Conservation (phyloP, 2,329 filamentous ascomycete genomes). For the Pyrenochaeta sp. region DNA sequence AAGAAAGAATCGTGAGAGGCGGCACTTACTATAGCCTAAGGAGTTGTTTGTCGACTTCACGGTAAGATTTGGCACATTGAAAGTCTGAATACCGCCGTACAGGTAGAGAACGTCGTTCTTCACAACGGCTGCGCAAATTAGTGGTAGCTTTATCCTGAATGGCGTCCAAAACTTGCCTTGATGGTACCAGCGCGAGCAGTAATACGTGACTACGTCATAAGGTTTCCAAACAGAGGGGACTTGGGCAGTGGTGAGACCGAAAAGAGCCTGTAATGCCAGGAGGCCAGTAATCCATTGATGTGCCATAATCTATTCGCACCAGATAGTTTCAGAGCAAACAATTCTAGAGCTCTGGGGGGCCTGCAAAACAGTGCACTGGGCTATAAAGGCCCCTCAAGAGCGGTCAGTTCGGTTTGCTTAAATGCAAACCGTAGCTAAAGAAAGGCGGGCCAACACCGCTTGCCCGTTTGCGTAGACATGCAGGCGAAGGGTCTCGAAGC, state of each 20-base stretch:
- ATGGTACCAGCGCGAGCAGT: slow-evolving; percentile 25
- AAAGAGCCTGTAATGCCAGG: background rate
- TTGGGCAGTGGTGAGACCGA: slow-evolving; percentile 6
- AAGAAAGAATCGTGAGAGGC: background rate
- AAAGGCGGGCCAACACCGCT: background rate
- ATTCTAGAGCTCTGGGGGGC: background rate
- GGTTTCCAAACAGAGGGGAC: slow-evolving; percentile 18
- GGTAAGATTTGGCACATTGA: slow-evolving; percentile 12
- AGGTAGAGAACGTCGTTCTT: slow-evolving; percentile 22
- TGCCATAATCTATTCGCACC: background rate
- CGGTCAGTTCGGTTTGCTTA: background rate
- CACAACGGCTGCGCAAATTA: slow-evolving; percentile 16
- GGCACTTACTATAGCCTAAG: slow-evolving; percentile 12
- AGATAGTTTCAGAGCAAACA: background rate
- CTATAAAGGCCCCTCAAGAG: background rate
- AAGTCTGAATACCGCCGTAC: slow-evolving; percentile 25
- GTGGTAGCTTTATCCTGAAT: too few relatives aligned
- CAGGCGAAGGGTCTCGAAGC: background rate
- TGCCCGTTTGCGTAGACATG: background rate
- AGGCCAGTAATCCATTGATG: background rate
- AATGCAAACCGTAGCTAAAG: background rate
- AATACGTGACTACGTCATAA: slow-evolving; percentile 18
- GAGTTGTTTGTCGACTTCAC: slow-evolving; percentile 12
- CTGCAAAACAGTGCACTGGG: background rate
- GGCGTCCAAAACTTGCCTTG: slow-evolving; percentile 6